A percentile compares a stretch with the other conserved stretches of the same genome.
Conservation (phyloP, 2,329 filamentous ascomycete species). For the Zymoseptoria brevis region DNA sequence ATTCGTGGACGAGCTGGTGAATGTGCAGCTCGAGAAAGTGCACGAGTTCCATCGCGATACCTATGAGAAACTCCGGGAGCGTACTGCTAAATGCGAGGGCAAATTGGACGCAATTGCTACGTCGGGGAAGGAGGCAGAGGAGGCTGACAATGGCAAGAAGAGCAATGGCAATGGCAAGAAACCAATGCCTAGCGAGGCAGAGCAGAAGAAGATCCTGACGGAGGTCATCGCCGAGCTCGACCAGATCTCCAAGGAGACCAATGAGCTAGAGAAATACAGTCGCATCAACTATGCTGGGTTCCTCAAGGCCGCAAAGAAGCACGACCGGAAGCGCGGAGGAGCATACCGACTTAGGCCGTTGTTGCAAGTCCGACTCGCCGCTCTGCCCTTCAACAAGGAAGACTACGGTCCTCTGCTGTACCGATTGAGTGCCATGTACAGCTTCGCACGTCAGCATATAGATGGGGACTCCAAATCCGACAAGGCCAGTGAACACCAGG, state of each 20-base stretch:
- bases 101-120: conserved; percentile 52
- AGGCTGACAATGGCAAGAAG: conserved; percentile 23
- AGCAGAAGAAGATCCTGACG: conserved; percentile 50
- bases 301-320: conserved; percentile 97
- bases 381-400: conserved; percentile 89
- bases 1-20: conserved; percentile 93
- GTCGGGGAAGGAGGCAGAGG: conserved; percentile 21
- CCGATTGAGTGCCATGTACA: conserved; percentile 88
- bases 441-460: conserved; percentile 78
- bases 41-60: conserved; percentile 77
- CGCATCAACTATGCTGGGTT: conserved; percentile 96
- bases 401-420: conserved; percentile 85
- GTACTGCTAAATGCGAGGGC: conserved; percentile 62
- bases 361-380: conserved; percentile 81
- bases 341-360: conserved; percentile 84
- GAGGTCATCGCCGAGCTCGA: conserved; percentile 76
- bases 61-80: conserved; percentile 72
- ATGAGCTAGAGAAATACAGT: conserved; percentile 89
- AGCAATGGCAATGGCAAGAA: conserved; percentile 27
- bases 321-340: conserved; percentile 83
- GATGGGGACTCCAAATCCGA: conserved; percentile 42
- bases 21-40: conserved; percentile 91
- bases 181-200: conserved; percentile 32
- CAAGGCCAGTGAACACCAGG: conserved; percentile 5
- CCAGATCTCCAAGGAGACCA: conserved; percentile 79